Conservation (phyloP, 1,139 yeast genomes). For the Yamadazyma songkhlaensis region DNA sequence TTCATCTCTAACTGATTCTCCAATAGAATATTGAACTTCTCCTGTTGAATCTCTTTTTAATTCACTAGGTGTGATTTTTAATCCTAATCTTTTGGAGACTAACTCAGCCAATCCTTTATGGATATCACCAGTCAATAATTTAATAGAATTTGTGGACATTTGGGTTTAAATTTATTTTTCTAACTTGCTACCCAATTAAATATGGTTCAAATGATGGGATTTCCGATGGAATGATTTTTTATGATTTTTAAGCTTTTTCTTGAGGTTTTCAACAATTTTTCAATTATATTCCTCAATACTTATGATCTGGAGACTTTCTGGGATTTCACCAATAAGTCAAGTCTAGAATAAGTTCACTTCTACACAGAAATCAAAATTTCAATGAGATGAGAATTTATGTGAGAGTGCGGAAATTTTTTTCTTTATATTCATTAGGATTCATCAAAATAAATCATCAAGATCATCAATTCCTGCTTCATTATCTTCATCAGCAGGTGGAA, state of each 20-base stretch:
- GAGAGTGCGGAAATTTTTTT: neutral
- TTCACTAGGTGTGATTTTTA: constrained; percentile 61
- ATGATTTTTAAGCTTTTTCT: no score
- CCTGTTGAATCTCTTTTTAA: constrained; percentile 70
- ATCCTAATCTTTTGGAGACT: constrained; percentile 64
- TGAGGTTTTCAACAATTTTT: no score
- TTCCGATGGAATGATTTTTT: neutral
- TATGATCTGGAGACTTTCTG: neutral
- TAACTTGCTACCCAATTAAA: neutral
- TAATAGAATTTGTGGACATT: constrained; percentile 83
- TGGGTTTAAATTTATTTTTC: neutral
- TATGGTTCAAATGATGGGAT: neutral
- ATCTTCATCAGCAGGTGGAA: constrained; percentile 14
- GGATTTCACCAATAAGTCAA: constrained; percentile 1
- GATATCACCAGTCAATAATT: constrained; percentile 84
- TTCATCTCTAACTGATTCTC: constrained; percentile 95
- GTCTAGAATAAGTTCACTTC: neutral
- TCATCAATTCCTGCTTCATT: constrained; percentile 39
- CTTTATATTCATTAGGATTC: no score
- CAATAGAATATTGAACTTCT: constrained; percentile 86
- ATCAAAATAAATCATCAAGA: constrained; percentile 30
- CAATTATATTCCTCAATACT: no score
- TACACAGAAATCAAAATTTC: neutral
- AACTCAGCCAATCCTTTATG: constrained; percentile 83
- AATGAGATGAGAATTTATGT: neutral